Percentiles rank a stretch among this genome's conserved stretches.
These are phyloP conservation scores for Ceratobasidium sp. DNA, from an alignment of 1,284 basidiomycete genomes.

Conservation along the genomic window DNA sequence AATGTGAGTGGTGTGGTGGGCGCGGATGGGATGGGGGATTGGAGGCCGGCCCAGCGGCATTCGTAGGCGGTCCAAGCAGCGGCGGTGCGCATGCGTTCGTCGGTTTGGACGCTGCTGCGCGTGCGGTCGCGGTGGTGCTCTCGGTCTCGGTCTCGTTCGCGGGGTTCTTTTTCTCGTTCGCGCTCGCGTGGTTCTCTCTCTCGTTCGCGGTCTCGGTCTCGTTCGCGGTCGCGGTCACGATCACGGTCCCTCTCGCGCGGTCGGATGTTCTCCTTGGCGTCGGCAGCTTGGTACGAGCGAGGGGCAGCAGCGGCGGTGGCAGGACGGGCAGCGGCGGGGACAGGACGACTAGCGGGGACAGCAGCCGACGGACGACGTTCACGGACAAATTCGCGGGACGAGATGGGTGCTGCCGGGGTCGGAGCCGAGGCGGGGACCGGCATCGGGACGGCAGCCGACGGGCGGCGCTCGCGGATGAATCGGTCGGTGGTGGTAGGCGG, in stretches of 20 bases:
- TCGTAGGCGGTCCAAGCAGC: constrained; percentile 43
- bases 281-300: constrained; percentile 19
- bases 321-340: constrained; percentile 25
- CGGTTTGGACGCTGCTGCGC: constrained; percentile 11
- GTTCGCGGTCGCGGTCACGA: constrained; percentile 8
- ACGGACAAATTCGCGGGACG: constrained; percentile 21
- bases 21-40: constrained; percentile 34
- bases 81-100: constrained; percentile 40
- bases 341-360: constrained; percentile 7
- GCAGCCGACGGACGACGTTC: constrained; percentile 32
- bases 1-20: constrained; percentile 39
- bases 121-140: constrained; percentile 1
- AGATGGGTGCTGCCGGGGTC: constrained; percentile 12
- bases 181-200: constrained; percentile 22
- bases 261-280: constrained; percentile 2
- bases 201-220: constrained; percentile 19
- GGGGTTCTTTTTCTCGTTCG: not conserved
- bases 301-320: constrained; percentile 22
- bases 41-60: constrained; percentile 42
- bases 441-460: constrained; percentile 7
- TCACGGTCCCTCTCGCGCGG: constrained; percentile 19
- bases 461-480: constrained; percentile 31
- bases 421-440: constrained; percentile 14
- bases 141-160: constrained; percentile 18
- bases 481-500: constrained; percentile 20